Conservation (phyloP, 1,284 basidiomycete genomes). For the Fomitiporia mediterranea region DNA sequence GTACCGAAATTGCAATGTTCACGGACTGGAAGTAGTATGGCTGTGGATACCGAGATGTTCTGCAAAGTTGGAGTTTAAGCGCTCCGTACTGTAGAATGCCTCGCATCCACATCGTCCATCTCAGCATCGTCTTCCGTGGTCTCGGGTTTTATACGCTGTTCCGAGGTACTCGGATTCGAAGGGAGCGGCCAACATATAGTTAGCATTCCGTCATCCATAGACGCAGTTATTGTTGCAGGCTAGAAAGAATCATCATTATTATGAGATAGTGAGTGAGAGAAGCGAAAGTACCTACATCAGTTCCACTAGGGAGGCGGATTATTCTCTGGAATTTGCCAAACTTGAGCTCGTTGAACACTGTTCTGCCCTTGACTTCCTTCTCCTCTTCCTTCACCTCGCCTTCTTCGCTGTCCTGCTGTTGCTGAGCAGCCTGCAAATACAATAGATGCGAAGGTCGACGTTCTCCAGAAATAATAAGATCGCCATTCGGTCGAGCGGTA, state of each 20-base stretch:
- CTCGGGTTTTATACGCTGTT: neutral
- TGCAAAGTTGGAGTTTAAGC: neutral
- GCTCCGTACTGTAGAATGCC: neutral
- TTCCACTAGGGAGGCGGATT: constrained; percentile 14
- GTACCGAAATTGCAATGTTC: neutral
- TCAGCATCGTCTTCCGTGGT: neutral
- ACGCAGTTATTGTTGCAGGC: constrained; percentile 10
- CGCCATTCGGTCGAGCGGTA: constrained; percentile 14
- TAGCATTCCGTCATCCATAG: constrained; percentile 20
- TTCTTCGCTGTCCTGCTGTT: neutral
- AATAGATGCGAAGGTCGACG: constrained; percentile 13
- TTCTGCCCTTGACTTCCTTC: neutral
- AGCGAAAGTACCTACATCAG: constrained; percentile 6
- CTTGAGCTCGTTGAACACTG: constrained; percentile 18
- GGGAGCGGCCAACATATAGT: constrained; percentile 16
- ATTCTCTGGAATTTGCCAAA: constrained; percentile 15
- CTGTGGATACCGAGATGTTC: neutral
- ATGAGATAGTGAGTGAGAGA: neutral
- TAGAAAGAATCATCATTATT: too few relatives aligned
- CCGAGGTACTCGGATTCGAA: neutral
- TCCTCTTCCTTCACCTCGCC: neutral
- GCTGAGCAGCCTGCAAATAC: neutral
- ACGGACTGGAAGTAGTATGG: neutral
- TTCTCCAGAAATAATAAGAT: constrained; percentile 14
- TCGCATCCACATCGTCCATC: neutral